phyloP scores from a whole-genome alignment of 768 basidiomycete species.

The Podaxis sp. region DNA sequence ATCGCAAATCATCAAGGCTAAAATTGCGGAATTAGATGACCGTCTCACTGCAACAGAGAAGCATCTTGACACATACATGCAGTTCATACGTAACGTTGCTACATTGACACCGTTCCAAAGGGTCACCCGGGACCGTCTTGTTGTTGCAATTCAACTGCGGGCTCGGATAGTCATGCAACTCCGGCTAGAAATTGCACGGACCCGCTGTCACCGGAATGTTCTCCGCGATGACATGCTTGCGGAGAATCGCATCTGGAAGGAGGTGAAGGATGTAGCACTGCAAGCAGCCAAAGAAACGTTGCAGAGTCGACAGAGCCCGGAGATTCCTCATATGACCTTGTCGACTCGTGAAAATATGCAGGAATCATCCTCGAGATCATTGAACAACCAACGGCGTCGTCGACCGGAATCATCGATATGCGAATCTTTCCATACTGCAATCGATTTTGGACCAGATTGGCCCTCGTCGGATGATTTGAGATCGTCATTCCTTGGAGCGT shows the following conservation, averaged over 20 bases:
- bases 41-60: conserved; percentile 52
- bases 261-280: conserved; percentile 69
- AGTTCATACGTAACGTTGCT: conserved; percentile 77
- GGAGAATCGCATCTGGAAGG: conserved; percentile 65
- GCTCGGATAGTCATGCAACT: conserved; percentile 65
- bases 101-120: conserved; percentile 87
- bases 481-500: conserved; percentile 31
- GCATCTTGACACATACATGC: conserved; percentile 67
- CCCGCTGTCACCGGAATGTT: conserved; percentile 75
- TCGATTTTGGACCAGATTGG: conserved; percentile 56
- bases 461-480: conserved; percentile 40
- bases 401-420: conserved; percentile 47
- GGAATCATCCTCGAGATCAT: conserved; percentile 16
- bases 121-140: conserved; percentile 76
- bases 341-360: conserved; percentile 30
- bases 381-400: conserved; percentile 27
- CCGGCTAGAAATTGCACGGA: conserved; percentile 71
- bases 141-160: conserved; percentile 55
- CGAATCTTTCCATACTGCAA: conserved; percentile 70
- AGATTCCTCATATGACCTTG: conserved; percentile 37
- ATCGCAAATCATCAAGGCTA: conserved; percentile 54
- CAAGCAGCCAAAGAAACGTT: conserved; percentile 71
- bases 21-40: conserved; percentile 64
- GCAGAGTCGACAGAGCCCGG: conserved; percentile 39
- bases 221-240: conserved; percentile 73